phyloP scores from a whole-genome alignment of 495 filamentous ascomycete genomes.

The Zalerion maritima region DNA sequence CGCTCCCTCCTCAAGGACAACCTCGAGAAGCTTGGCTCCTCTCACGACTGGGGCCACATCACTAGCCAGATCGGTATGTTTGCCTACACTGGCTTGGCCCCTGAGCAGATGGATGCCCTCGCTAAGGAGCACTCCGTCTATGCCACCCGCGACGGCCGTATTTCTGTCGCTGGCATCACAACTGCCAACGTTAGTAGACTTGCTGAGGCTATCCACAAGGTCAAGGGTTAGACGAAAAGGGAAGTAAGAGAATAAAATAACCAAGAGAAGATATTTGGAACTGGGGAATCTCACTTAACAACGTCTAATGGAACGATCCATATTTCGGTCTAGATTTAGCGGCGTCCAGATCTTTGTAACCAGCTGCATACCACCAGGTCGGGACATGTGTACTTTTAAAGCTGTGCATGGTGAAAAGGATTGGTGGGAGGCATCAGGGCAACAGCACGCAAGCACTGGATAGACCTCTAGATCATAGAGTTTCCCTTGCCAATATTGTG shows the following conservation, averaged over 20 bases:
- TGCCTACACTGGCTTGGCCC: conserved; percentile 85
- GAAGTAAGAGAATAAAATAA: background rate
- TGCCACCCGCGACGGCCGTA: conserved; percentile 91
- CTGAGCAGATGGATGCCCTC: conserved; percentile 82
- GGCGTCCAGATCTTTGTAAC: no score
- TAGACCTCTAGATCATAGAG: no score
- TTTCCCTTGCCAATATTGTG: no score
- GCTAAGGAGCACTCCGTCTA: conserved; percentile 98
- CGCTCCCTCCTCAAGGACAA: conserved; percentile 82
- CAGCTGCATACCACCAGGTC: no score
- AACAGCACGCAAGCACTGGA: no score
- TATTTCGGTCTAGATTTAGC: no score
- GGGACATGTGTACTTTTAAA: no score
- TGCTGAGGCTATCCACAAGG: conserved; percentile 88
- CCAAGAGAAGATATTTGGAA: conserved; percentile 1
- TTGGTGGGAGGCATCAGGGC: no score
- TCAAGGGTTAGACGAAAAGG: conserved; percentile 40
- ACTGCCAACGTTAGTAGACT: conserved; percentile 82
- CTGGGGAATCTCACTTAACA: conserved; percentile 2
- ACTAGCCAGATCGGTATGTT: conserved; percentile 99
- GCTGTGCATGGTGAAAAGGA: no score
- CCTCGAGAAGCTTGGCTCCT: conserved; percentile 83
- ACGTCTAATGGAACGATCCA: conserved; percentile 4
- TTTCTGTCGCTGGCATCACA: conserved; percentile 95
- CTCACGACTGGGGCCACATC: conserved; percentile 97